Percentiles rank a stretch among this genome's conserved stretches.
Conservation (phyloP, 257 asterid genomes). For the Nemophila menziesii region DNA sequence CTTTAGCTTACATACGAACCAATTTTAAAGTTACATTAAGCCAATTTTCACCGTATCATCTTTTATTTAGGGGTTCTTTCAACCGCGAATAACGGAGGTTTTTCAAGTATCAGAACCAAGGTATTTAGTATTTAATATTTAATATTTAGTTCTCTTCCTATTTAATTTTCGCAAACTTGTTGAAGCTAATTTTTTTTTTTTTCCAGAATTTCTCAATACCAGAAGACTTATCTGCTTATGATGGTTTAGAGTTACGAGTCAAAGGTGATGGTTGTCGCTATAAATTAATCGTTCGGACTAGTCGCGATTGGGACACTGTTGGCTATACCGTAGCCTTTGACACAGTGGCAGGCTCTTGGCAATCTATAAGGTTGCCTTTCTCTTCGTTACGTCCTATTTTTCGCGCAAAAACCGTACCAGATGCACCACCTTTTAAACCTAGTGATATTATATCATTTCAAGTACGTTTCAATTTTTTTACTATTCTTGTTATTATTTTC, state of each 20-base stretch:
- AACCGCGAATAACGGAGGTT: conserved; percentile 92
- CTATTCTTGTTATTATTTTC: background rate
- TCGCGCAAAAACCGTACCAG: conserved; percentile 74
- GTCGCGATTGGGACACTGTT: conserved; percentile 90
- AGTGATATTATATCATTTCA: conserved; percentile 68
- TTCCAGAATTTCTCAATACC: conserved; percentile 81
- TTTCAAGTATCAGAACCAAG: conserved; percentile 81
- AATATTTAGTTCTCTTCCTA: conserved; percentile 1
- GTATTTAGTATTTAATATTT: no score
- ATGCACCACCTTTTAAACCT: conserved; percentile 80
- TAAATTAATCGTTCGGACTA: conserved; percentile 72
- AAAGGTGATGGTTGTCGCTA: conserved; percentile 89
- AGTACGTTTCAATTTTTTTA: conserved; percentile 34
- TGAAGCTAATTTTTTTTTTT: no score
- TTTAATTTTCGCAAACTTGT: background rate
- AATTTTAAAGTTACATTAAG: no score
- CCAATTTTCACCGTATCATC: no score
- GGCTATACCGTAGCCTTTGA: conserved; percentile 75
- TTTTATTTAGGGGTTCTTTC: conserved; percentile 61
- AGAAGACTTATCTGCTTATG: conserved; percentile 85
- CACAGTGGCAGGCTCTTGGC: conserved; percentile 83
- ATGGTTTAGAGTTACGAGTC: conserved; percentile 74
- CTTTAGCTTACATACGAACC: no score
- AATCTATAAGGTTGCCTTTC: conserved; percentile 69
- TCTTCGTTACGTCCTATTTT: conserved; percentile 82